Percentiles rank a stretch among this genome's conserved stretches.
Evolutionary conservation across 805 yeast species (phyloP).

Genomic region (Vanderwaltozyma polyspora): DNA sequence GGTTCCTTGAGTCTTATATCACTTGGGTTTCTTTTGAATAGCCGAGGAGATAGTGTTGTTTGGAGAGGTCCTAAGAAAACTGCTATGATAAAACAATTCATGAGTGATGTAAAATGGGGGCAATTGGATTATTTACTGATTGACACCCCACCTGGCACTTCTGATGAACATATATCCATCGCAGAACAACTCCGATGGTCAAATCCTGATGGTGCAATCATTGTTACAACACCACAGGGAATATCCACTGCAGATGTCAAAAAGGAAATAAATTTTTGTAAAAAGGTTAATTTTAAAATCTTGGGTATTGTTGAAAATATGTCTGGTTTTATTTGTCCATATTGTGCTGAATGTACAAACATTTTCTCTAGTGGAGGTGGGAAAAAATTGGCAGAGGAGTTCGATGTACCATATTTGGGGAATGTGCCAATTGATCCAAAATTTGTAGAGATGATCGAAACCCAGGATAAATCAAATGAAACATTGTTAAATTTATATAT

Average conservation of each 20-base stretch:
- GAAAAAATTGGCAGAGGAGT: conserved; percentile 47
- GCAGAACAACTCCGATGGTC: conserved; percentile 76
- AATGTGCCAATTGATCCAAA: conserved; percentile 87
- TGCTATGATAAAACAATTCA: conserved; percentile 91
- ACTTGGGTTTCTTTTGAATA: conserved; percentile 72
- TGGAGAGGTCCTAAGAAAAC: conserved; percentile 99
- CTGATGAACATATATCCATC: conserved; percentile 94
- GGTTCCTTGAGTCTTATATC: conserved; percentile 63
- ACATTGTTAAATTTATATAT: conserved; percentile 30
- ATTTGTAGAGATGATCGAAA: conserved; percentile 81
- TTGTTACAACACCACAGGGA: conserved; percentile 93
- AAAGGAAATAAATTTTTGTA: conserved; percentile 87
- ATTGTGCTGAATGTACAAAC: conserved; percentile 83
- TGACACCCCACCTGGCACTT: conserved; percentile 98
- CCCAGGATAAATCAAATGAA: conserved; percentile 24
- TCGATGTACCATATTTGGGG: conserved; percentile 62
- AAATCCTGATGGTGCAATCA: conserved; percentile 80
- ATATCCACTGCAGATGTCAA: conserved; percentile 90
- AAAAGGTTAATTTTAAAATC: conserved; percentile 66
- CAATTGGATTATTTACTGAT: conserved; percentile 61
- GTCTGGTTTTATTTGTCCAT: conserved; percentile 95
- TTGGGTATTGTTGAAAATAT: conserved; percentile 89
- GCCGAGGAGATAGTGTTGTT: conserved; percentile 82
- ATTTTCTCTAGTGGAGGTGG: conserved; percentile 96
- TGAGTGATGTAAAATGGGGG: conserved; percentile 89